Evolutionary conservation across 495 filamentous ascomycete species (phyloP), one percentile per base, ranked within the genome.

Genomic region (Cairneyella variabilis): DNA sequence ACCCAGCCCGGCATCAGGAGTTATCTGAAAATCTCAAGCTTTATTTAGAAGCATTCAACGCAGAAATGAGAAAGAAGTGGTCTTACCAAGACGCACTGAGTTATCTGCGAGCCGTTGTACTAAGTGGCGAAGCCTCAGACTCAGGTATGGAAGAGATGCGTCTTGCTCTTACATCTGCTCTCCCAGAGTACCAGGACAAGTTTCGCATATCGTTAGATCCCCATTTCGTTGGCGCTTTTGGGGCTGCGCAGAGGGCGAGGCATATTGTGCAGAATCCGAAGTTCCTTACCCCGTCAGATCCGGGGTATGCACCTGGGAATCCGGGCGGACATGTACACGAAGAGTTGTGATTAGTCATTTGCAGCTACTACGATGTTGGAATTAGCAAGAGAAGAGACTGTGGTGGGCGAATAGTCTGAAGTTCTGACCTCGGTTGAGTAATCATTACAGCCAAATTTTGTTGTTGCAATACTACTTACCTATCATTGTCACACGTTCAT

Each of bases 111-210:
- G 40, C 40, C 17, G 21, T 43, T 4, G 40, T 43, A 8, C 40
- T 43, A 43, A 43, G 40, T 22, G 40, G 40, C 40, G 40, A 43
- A 21, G 40, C 40, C 21, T 43, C 40, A 8, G 40, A 43, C 40
- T 18, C 40, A 20, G 40, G 40, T 3, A 43, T 43, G 40, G n/a
- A 20, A 43, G 40, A 43, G 40, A 43, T 43, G 40, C 40, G 40
- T 25, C 17, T 20, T 22, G 40, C 40, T 7, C 21, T 43, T 14
- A 21, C 17, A 1, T 7, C 40, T 22, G 40, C 40, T 18, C 40
- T 43, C 21, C 40, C 40, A 43, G 40, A 43, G 21, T 43, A 43
- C 3, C 40, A 43, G 21, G 17, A 43, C 40, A 43, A 43, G 40
- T 43, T 43, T 22, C 40, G 40, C 17, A 43, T 43, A 21, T 21